Conservation (phyloP, 2,329 filamentous ascomycete species). For the Colletotrichum aenigma region DNA sequence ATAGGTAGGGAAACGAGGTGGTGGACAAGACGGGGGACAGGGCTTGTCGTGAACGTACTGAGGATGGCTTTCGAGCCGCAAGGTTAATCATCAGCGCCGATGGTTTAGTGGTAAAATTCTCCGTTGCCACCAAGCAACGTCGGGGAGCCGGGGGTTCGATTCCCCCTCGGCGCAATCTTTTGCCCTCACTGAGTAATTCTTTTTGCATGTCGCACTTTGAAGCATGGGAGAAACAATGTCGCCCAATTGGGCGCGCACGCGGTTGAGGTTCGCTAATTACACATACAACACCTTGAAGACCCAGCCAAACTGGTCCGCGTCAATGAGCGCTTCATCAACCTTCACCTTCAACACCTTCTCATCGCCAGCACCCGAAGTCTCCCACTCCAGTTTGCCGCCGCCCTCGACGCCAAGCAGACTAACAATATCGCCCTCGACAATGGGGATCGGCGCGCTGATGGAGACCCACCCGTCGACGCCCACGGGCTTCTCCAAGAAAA, state of each 20-base stretch:
- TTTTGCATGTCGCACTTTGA: not conserved
- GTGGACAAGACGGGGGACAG: fast-evolving
- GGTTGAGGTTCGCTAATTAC: not conserved
- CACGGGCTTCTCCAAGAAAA: slow-evolving; percentile 45
- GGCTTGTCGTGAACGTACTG: fast-evolving
- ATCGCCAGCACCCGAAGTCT: slow-evolving; percentile 11
- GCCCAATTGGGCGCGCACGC: not conserved
- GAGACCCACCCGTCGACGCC: slow-evolving; percentile 34
- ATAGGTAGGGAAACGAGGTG: not conserved
- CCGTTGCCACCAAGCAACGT: slow-evolving; percentile 13
- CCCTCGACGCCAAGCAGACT: slow-evolving; percentile 44
- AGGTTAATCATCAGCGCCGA: not conserved
- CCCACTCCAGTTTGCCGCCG: slow-evolving; percentile 13
- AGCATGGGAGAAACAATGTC: not conserved
- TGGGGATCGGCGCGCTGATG: slow-evolving; percentile 49
- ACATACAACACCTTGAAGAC: slow-evolving; percentile 30
- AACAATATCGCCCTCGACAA: slow-evolving; percentile 45
- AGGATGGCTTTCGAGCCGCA: fast-evolving
- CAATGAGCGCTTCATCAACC: slow-evolving; percentile 29
- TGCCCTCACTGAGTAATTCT: fast-evolving
- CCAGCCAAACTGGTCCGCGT: slow-evolving; percentile 43
- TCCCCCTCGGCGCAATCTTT: slow-evolving; percentile 4
- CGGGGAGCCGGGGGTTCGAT: slow-evolving; percentile 14
- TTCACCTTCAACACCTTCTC: slow-evolving; percentile 22
- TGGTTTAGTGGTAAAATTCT: slow-evolving; percentile 21